Evolutionary conservation across 1,284 basidiomycete species (phyloP), one percentile per base, ranked within the genome.

Genomic region (Paramarasmius palmivorus): DNA sequence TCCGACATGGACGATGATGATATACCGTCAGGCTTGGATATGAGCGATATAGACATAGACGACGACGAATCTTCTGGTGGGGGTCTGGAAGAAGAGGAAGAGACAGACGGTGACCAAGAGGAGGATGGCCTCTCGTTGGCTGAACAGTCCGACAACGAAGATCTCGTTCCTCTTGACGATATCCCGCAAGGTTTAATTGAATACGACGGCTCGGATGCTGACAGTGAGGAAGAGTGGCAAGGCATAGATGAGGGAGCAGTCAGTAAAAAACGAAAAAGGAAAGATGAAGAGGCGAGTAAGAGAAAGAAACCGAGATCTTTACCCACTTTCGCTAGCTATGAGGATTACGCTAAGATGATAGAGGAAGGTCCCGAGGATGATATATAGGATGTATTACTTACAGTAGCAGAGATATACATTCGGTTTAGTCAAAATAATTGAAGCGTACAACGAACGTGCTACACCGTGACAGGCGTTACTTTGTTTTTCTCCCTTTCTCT

Each of bases 271-370:
- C 78, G 82, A 57, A 83, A 82, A 68, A 73, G 80, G 48, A 72
- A 69, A 4, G 69, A 75, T 53, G 72, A 76, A 50, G 70, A 77
- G 51, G 71, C 75, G 53, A 81, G 77, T 64, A 85, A 81, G 73
- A 83, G 84, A 66, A 92, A 90, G 75, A 92, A 89, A 72, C 70
- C 86, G 68, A 78, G 79, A 60, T 77, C 83, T 38, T 65, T 94
- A 61, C 94, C 95, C 1, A 90, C 88, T 26, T 98, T 99, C 65
- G 96, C 93, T 2, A 92, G 86, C 66, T 96, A 96, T 60, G 96
- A 98, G 58, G 96, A 98, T 62, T 99, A 97, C 65, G 92, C 91
- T 46, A 90, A 84, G 71, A 79, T 61, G 77, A 95, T 98, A 59
- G 94, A 96, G 65, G 89, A 88, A 55, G 89, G 77, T 19, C 81